Conservation (phyloP, 1,284 basidiomycete species). For the Ustilago lituana region DNA sequence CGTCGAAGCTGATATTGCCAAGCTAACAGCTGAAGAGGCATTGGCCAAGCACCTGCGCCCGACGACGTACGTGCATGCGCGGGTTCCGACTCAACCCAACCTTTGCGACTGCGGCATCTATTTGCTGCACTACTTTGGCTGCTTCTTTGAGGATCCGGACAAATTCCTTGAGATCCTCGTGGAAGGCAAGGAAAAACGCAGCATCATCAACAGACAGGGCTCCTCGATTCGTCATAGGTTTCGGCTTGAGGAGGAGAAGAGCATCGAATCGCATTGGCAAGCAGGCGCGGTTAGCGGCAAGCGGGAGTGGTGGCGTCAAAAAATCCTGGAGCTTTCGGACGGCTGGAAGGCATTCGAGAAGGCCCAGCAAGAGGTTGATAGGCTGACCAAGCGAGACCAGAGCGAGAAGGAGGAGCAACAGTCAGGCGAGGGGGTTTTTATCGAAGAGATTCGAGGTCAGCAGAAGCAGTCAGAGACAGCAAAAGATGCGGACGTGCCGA, state of each 20-base stretch:
- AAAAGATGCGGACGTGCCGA: constrained; percentile 1
- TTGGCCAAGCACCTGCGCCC: constrained; percentile 25
- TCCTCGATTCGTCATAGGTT: not conserved
- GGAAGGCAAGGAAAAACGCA: not conserved
- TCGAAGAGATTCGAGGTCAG: not conserved
- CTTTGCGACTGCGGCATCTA: constrained; percentile 81
- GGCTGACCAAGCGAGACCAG: no score
- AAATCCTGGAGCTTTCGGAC: constrained; percentile 19
- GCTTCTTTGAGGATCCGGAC: constrained; percentile 58
- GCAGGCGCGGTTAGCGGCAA: constrained; percentile 35
- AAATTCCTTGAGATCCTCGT: constrained; percentile 30
- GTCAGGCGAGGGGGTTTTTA: not conserved
- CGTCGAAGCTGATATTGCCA: not conserved
- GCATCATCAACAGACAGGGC: not conserved
- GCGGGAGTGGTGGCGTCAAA: constrained; percentile 28
- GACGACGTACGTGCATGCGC: constrained; percentile 43
- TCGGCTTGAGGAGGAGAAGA: constrained; percentile 1
- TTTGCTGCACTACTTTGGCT: constrained; percentile 61
- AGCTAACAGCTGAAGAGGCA: constrained; percentile 9
- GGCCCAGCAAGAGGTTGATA: constrained; percentile 10
- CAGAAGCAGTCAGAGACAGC: not conserved
- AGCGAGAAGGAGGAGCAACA: constrained; percentile 8
- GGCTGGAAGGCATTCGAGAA: constrained; percentile 22
- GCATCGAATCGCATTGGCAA: constrained; percentile 26
- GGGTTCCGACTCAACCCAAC: constrained; percentile 78